These are phyloP conservation scores for Microstegium vimineum DNA, from an alignment of 176 grass and related monocot genomes.

Conservation along the genomic window DNA sequence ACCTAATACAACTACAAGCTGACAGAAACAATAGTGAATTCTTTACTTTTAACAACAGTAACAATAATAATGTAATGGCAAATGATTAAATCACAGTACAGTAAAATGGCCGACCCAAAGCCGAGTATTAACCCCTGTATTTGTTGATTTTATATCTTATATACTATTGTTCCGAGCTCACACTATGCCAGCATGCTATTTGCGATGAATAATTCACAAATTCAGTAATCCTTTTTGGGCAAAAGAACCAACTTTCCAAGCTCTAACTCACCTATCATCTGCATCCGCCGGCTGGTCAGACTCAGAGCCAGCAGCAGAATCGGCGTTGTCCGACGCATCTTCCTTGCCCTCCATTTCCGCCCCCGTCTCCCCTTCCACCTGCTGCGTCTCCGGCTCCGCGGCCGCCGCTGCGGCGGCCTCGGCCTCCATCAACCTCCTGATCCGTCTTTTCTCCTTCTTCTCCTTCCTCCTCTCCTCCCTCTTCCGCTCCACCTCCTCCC, in stretches of 20 bases:
- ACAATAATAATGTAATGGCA: neutral
- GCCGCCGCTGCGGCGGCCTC: slow-evolving; percentile 2
- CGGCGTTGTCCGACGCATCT: neutral
- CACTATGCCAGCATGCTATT: neutral
- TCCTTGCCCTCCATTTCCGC: neutral
- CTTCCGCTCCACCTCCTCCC: slow-evolving; percentile 17
- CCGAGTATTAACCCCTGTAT: neutral
- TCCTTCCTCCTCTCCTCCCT: slow-evolving; percentile 48
- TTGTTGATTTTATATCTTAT: neutral
- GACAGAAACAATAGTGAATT: neutral
- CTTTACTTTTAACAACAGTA: neutral
- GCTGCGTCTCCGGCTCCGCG: neutral
- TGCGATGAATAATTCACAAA: neutral
- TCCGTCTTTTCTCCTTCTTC: slow-evolving; percentile 60
- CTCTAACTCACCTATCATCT: slow-evolving; percentile 11
- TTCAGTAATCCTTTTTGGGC: neutral
- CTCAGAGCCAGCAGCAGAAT: neutral
- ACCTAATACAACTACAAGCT: neutral
- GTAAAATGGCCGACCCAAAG: neutral
- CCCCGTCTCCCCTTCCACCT: neutral
- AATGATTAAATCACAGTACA: neutral
- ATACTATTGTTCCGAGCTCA: neutral
- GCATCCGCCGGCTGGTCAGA: neutral
- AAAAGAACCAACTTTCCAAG: neutral
- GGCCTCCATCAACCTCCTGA: slow-evolving; percentile 32